phyloP scores from a whole-genome alignment of 2,329 filamentous ascomycete species.

The Fusarium bactridioides region DNA sequence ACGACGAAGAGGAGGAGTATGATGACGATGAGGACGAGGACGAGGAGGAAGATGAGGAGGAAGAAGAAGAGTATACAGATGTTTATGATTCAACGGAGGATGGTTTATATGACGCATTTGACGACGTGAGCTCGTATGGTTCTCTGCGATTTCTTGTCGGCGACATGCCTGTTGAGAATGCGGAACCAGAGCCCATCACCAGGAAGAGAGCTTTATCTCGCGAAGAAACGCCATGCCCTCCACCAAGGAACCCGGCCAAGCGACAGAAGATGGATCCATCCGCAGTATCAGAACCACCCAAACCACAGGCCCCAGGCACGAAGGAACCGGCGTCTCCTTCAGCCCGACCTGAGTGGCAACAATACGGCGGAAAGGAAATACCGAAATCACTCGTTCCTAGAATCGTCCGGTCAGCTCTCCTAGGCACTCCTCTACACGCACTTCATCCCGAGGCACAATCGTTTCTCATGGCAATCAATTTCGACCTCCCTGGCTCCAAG shows the following conservation, averaged over 20 bases:
- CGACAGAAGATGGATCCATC: slow-evolving; percentile 18
- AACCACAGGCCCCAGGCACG: background rate
- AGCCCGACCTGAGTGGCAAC: slow-evolving; percentile 9
- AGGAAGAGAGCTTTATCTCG: slow-evolving; percentile 22
- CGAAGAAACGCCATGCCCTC: slow-evolving; percentile 13
- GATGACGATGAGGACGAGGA: background rate
- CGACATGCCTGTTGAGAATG: slow-evolving; percentile 11
- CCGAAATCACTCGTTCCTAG: slow-evolving; percentile 13
- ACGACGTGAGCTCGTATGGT: slow-evolving; percentile 5
- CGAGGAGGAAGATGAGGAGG: background rate
- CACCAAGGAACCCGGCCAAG: slow-evolving; percentile 16
- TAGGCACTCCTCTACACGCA: background rate
- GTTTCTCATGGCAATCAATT: slow-evolving; percentile 20
- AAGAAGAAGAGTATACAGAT: background rate
- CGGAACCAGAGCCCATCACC: slow-evolving; percentile 1
- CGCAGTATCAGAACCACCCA: background rate
- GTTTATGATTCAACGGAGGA: slow-evolving; percentile 8
- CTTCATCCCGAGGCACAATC: slow-evolving; percentile 17
- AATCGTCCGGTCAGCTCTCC: background rate
- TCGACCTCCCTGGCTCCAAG: background rate
- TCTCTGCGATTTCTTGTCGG: slow-evolving; percentile 9
- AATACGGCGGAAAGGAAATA: background rate
- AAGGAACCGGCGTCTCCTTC: background rate
- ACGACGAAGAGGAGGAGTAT: background rate
- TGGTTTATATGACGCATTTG: slow-evolving; percentile 1